These are phyloP conservation scores for Tetratostichococcus sp. DNA, from an alignment of 139 green algal genomes.

Conservation along the genomic window DNA sequence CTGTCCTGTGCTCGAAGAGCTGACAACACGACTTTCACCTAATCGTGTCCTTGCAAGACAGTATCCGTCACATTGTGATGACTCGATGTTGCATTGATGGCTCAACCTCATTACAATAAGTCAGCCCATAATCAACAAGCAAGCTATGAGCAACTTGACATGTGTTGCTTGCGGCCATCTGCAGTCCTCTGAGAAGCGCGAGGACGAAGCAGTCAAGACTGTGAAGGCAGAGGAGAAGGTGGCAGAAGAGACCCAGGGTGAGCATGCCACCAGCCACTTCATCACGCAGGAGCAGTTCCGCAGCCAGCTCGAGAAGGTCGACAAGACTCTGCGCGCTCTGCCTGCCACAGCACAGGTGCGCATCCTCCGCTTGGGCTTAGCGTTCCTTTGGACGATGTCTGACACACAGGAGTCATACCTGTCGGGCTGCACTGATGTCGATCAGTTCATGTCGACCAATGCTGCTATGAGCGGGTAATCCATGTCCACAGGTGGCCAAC, in stretches of 20 bases:
- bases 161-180: neutral
- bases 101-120: too few species aligned
- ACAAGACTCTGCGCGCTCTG: slow-evolving; percentile 61
- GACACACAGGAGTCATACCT: neutral
- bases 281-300: slow-evolving; percentile 62
- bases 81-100: too few species aligned
- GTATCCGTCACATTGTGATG: too few species aligned
- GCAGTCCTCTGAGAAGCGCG: slow-evolving; percentile 9
- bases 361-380: neutral
- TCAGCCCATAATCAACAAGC: too few species aligned
- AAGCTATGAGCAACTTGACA: neutral
- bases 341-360: slow-evolving; percentile 74
- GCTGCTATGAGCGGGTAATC: neutral
- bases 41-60: too few species aligned
- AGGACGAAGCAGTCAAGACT: slow-evolving; percentile 14
- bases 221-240: neutral
- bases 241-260: too few species aligned
- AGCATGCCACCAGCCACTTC: too few species aligned
- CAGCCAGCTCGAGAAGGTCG: slow-evolving; percentile 61
- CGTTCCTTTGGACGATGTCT: too few species aligned
- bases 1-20: too few species aligned
- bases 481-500: slow-evolving; percentile 36
- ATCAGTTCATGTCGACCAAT: too few species aligned
- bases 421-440: neutral
- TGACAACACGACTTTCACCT: too few species aligned